Base-by-base conservation (phyloP, 441 rosid species). In the Gossypium lobatum region DNA sequence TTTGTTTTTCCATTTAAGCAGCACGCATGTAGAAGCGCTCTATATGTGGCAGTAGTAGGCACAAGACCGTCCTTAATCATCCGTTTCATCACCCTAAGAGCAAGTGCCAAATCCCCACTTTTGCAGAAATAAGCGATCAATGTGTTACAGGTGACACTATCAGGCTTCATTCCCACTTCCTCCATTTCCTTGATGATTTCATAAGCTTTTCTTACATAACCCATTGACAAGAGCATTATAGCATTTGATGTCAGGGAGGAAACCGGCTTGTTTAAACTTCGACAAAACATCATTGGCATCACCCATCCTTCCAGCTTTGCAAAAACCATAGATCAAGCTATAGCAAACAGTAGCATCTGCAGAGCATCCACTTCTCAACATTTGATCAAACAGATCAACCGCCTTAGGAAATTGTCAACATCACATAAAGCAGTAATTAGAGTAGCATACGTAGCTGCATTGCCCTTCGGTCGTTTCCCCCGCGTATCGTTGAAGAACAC, bases 141-240 rank as follows among this genome's bases (percentile, higher is more conserved):
- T 52, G 82, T 83, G 79, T 89, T 92, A 81, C 87, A 92, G 0
- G 95, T 88, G 64, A 88, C 64, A 21, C 70, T 28, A 75, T 92
- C 90, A 0, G 91, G 89, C 72, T 79, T 85, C 77, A 87, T 65
- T 70, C 80, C 87, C 25, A 81, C 72, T 68, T 73, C 77, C 77
- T 88, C 89, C 88, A 91, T 88, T 77, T 92, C 93, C 16, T 72
- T 74, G 60, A 91, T 71, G 83, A 89, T 64, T 65, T 86, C 89
- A 50, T 77, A 75, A 74, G 89, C 93, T 80, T 82, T 57, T 85
- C 77, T 81, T 83, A 82, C 93, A 89, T 64, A 86, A 86, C 34
- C 89, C 85, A 11, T 81, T 75, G 70, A 92, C 76, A 77, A 94
- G 75, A 72, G 69, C 74, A 79, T 92, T 94, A 85, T 88, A 94